Evolutionary conservation across 169 alveolate species (phyloP).

Genomic region (Plasmodium fragile): DNA sequence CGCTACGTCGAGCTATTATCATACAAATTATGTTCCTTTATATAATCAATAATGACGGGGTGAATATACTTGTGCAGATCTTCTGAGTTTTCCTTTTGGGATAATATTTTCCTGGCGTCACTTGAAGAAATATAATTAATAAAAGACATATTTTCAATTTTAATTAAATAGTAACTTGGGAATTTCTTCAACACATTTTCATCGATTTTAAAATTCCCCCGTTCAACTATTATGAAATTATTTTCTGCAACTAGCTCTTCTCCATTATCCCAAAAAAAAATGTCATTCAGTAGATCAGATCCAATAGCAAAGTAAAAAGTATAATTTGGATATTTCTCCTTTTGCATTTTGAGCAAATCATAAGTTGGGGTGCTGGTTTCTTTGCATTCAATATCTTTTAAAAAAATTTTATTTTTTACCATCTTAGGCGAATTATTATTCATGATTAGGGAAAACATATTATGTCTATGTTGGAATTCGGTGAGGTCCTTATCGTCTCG

Average conservation of each 20-base stretch:
- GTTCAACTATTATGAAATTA: conserved; percentile 42
- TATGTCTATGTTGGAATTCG: conserved; percentile 44
- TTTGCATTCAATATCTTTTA: conserved; percentile 51
- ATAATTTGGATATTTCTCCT: conserved; percentile 43
- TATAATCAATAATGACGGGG: conserved; percentile 34
- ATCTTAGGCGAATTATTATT: conserved; percentile 25
- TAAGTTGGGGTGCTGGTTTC: conserved; percentile 51
- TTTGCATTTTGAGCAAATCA: conserved; percentile 52
- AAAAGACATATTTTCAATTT: conserved; percentile 24
- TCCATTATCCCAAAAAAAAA: conserved; percentile 57
- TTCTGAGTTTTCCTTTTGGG: conserved; percentile 20
- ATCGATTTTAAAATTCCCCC: conserved; percentile 61
- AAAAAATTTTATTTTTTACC: conserved; percentile 47
- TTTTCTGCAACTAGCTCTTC: conserved; percentile 58
- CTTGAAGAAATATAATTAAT: conserved; percentile 71
- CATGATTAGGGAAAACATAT: conserved; percentile 53
- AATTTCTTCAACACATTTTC: conserved; percentile 32
- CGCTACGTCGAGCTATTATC: neutral
- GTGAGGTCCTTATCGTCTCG: conserved; percentile 38
- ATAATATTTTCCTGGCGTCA: conserved; percentile 44
- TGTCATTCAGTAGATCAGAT: conserved; percentile 39
- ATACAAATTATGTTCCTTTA: conserved; percentile 41
- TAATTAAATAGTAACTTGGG: conserved; percentile 52
- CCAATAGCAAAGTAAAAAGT: conserved; percentile 48
- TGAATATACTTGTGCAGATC: conserved; percentile 45